Conservation (phyloP, 75 land plant genomes). For the Selaginella moellendorffii region DNA sequence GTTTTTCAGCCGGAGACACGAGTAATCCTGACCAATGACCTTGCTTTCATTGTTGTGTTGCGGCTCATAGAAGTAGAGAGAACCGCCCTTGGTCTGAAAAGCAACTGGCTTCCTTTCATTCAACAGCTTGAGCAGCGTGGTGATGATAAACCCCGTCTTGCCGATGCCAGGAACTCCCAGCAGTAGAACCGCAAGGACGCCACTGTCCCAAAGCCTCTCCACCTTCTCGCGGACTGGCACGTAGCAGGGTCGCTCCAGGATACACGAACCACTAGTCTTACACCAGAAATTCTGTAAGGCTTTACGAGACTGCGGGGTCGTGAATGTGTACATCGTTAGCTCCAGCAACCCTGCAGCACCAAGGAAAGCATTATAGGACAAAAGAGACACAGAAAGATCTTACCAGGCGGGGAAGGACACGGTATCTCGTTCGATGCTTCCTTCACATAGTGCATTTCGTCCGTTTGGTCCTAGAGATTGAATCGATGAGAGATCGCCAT, state of each 20-base stretch:
- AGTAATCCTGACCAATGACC: conserved; percentile 1
- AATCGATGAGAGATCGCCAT: neutral
- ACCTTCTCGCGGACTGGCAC: neutral
- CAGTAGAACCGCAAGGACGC: conserved; percentile 2
- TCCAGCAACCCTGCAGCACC: conserved; percentile 2
- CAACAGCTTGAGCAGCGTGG: conserved; percentile 2
- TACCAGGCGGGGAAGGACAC: neutral
- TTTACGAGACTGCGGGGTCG: conserved; percentile 1
- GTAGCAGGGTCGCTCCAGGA: conserved; percentile 2
- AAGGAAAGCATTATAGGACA: neutral
- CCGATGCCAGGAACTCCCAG: conserved; percentile 1
- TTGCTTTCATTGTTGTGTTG: neutral
- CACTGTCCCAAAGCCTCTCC: conserved; percentile 2
- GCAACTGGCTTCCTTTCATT: conserved; percentile 1
- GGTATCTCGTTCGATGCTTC: neutral
- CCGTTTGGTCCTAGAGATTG: conserved; percentile 1
- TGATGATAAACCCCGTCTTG: neutral
- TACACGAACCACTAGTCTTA: conserved; percentile 1
- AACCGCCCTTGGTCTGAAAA: conserved; percentile 1
- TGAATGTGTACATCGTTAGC: neutral
- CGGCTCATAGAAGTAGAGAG: conserved; percentile 1
- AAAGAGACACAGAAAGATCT: neutral
- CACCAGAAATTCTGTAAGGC: conserved; percentile 1
- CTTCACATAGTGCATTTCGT: conserved; percentile 1
- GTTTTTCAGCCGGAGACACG: conserved; percentile 1